Conservation (phyloP, 2,329 filamentous ascomycete genomes). For the Pezicula neosporulosa region DNA sequence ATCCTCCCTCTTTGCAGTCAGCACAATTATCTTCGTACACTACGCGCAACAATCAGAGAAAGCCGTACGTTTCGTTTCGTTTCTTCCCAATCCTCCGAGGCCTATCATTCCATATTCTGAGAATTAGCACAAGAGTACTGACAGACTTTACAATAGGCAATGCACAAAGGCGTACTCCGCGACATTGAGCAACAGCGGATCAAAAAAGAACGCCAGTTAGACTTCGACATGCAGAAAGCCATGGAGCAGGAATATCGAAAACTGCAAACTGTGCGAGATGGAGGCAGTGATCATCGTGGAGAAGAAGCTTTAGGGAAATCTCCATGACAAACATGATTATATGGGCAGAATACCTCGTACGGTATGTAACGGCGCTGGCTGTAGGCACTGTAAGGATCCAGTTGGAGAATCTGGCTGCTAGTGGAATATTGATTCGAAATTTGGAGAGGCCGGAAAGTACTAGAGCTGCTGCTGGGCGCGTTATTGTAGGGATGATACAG, state of each 20-base stretch:
- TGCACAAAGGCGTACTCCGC: constrained; percentile 91
- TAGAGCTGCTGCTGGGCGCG: no score
- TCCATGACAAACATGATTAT: not conserved
- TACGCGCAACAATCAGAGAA: constrained; percentile 83
- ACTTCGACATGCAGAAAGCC: constrained; percentile 87
- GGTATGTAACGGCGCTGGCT: no score
- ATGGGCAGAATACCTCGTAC: no score
- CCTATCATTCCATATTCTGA: not conserved
- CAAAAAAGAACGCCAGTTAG: constrained; percentile 85
- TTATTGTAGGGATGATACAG: constrained; percentile 5
- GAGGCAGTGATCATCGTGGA: constrained; percentile 16
- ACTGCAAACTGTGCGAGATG: constrained; percentile 71
- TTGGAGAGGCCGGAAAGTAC: no score
- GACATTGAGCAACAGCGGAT: constrained; percentile 92
- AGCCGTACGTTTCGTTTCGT: constrained; percentile 63
- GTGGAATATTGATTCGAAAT: no score
- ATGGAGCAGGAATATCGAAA: constrained; percentile 90
- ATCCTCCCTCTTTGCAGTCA: constrained; percentile 71
- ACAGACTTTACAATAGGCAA: constrained; percentile 59
- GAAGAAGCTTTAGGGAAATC: constrained; percentile 1
- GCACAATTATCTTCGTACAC: constrained; percentile 83
- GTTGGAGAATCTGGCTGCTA: no score
- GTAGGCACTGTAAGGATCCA: no score
- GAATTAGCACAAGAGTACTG: not conserved
- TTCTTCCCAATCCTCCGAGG: not conserved